These are phyloP conservation scores for Terana coerulea DNA, from an alignment of 768 basidiomycete species.

Conservation along the genomic window DNA sequence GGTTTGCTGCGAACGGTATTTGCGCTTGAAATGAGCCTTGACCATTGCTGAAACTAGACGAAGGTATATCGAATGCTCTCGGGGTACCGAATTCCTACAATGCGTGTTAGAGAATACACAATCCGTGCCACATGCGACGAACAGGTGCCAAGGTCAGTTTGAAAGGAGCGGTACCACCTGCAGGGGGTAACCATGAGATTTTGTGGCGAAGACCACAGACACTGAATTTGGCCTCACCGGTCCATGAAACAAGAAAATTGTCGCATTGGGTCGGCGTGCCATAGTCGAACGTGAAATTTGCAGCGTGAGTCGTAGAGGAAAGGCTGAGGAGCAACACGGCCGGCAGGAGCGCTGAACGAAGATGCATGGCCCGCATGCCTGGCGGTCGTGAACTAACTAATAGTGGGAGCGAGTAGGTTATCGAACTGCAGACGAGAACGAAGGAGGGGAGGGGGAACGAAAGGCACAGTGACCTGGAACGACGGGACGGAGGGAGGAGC, in stretches of 20 bases:
- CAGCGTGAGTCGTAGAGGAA: slow-evolving; percentile 17
- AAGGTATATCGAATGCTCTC: slow-evolving; percentile 51
- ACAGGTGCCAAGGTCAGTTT: slow-evolving; percentile 48
- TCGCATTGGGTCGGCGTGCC: slow-evolving; percentile 56
- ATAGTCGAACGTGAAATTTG: slow-evolving; percentile 49
- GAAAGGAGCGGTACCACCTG: slow-evolving; percentile 60
- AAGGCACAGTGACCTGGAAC: neutral
- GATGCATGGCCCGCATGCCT: slow-evolving; percentile 15
- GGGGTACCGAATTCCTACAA: slow-evolving; percentile 50
- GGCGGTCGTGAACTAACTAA: neutral
- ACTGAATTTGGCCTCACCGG: slow-evolving; percentile 37
- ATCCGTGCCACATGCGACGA: slow-evolving; percentile 17
- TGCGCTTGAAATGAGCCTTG: slow-evolving; percentile 47
- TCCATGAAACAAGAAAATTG: slow-evolving; percentile 56
- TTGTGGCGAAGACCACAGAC: neutral
- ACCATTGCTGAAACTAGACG: slow-evolving; percentile 49
- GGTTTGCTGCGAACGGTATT: slow-evolving; percentile 37
- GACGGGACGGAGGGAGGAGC: slow-evolving; percentile 1
- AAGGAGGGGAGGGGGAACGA: neutral
- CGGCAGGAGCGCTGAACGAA: slow-evolving; percentile 18
- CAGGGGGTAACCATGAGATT: slow-evolving; percentile 7
- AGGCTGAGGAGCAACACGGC: slow-evolving; percentile 19
- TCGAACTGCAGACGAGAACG: neutral
- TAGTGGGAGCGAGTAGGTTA: neutral
- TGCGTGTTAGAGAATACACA: slow-evolving; percentile 9